A percentile compares a stretch with the other conserved stretches of the same genome.
phyloP scores from a whole-genome alignment of 2,329 filamentous ascomycete species.

The Trichoderma guizhouense region DNA sequence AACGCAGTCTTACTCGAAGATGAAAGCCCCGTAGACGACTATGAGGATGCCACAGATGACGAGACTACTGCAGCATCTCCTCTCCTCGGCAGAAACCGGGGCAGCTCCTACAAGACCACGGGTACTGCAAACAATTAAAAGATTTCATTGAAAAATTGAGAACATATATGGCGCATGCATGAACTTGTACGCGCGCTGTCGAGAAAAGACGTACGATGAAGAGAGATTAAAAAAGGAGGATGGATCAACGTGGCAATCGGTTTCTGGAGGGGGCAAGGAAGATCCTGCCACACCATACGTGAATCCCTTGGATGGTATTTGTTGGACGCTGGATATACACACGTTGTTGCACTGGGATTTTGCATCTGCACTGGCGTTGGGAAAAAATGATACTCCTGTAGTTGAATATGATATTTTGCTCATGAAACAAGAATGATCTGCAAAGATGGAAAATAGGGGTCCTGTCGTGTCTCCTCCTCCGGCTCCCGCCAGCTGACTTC shows the following conservation, averaged over 20 bases:
- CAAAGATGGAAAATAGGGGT: not conserved
- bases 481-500: not conserved
- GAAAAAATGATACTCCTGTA: not conserved
- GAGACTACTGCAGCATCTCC: constrained; percentile 20
- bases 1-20: constrained; percentile 24
- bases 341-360: not conserved
- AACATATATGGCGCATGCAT: not conserved
- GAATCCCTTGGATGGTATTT: not conserved
- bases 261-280: not conserved
- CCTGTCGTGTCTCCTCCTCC: not conserved
- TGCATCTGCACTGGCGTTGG: not conserved
- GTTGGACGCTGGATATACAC: not conserved
- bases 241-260: constrained; percentile 1
- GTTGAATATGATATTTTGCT: not conserved
- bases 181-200: not conserved
- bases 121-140: constrained; percentile 4
- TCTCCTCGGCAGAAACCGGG: constrained; percentile 19
- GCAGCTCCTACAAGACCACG: not conserved
- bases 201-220: not conserved
- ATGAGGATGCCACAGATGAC: constrained; percentile 20
- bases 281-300: not conserved
- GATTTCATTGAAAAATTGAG: not conserved
- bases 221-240: not conserved
- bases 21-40: constrained; percentile 26
- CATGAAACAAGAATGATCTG: not conserved